Percentiles rank a stretch among this genome's conserved stretches.
Conservation (phyloP, 2,329 filamentous ascomycete species). For the Mycosphaerelloides madeirae region DNA sequence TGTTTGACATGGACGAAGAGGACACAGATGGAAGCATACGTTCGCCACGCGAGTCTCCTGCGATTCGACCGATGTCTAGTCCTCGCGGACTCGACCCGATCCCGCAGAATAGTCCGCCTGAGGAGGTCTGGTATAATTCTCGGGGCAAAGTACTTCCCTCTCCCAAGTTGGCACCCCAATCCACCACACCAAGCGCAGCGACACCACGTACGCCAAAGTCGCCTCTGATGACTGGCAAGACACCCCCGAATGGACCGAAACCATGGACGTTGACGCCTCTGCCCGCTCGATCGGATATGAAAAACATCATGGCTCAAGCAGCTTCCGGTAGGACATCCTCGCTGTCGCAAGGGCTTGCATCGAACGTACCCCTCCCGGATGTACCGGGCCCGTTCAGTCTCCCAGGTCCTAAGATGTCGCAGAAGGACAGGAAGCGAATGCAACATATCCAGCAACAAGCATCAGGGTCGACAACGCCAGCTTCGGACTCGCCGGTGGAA, state of each 20-base stretch:
- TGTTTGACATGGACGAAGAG: constrained; percentile 93
- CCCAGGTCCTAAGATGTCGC: constrained; percentile 64
- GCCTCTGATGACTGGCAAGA: constrained; percentile 22
- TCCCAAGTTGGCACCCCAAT: constrained; percentile 24
- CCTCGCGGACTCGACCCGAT: constrained; percentile 25
- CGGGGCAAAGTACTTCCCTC: constrained; percentile 36
- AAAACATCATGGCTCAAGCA: constrained; percentile 67
- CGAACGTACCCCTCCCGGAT: constrained; percentile 19
- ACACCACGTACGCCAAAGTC: constrained; percentile 31
- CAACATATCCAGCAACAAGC: constrained; percentile 57
- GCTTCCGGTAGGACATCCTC: constrained; percentile 43
- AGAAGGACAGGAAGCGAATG: constrained; percentile 85
- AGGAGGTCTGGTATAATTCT: constrained; percentile 38
- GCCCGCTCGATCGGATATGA: constrained; percentile 61
- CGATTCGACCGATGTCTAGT: constrained; percentile 24
- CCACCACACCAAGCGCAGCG: constrained; percentile 24
- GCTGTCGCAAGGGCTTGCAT: constrained; percentile 38
- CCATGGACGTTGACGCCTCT: constrained; percentile 55
- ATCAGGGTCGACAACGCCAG: not conserved
- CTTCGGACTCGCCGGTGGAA: constrained; percentile 32
- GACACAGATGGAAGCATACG: constrained; percentile 15
- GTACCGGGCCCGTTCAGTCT: constrained; percentile 26
- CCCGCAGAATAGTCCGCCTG: constrained; percentile 20
- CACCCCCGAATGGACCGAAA: constrained; percentile 26
- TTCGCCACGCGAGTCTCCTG: constrained; percentile 24